Conservation (phyloP, 345 rosid genomes). For the Hibiscus mutabilis region DNA sequence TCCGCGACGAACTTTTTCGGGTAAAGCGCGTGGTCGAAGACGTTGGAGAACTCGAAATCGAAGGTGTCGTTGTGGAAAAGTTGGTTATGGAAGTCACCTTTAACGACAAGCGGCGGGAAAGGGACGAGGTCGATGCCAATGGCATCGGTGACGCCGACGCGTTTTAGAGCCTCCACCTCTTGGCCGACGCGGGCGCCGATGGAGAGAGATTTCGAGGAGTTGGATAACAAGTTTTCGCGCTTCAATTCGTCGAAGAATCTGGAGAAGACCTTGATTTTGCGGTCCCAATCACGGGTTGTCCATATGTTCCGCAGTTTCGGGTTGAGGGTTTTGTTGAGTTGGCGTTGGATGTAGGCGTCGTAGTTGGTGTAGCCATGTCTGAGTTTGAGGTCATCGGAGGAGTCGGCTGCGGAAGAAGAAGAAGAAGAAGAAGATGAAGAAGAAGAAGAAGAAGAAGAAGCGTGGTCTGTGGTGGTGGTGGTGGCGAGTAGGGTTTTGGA, state of each 20-base stretch:
- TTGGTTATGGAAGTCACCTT: conserved; percentile 78
- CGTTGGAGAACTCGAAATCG: conserved; percentile 88
- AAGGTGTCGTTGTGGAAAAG: conserved; percentile 63
- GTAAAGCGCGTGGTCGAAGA: conserved; percentile 84
- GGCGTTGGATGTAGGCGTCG: conserved; percentile 76
- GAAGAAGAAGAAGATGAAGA: conserved; percentile 8
- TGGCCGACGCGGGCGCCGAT: conserved; percentile 88
- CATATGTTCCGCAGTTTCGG: conserved; percentile 67
- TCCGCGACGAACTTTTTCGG: conserved; percentile 68
- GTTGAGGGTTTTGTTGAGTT: conserved; percentile 84
- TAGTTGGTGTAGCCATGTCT: conserved; percentile 68
- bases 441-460: conserved; percentile 1
- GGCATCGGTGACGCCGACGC: conserved; percentile 58
- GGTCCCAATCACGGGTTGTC: conserved; percentile 89
- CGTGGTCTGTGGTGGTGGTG: not conserved
- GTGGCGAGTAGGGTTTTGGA: conserved; percentile 2
- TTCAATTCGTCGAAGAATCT: conserved; percentile 43
- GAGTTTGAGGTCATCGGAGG: conserved; percentile 39
- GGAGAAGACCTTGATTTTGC: conserved; percentile 65
- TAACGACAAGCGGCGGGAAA: conserved; percentile 59
- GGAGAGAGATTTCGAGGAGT: conserved; percentile 56
- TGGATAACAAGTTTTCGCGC: conserved; percentile 31
- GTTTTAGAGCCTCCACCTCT: conserved; percentile 71
- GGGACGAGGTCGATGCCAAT: conserved; percentile 90
- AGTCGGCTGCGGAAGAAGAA: not conserved